Conservation (phyloP, 192 early-diverging fungal genomes). For the Rhizophagus sp. region DNA sequence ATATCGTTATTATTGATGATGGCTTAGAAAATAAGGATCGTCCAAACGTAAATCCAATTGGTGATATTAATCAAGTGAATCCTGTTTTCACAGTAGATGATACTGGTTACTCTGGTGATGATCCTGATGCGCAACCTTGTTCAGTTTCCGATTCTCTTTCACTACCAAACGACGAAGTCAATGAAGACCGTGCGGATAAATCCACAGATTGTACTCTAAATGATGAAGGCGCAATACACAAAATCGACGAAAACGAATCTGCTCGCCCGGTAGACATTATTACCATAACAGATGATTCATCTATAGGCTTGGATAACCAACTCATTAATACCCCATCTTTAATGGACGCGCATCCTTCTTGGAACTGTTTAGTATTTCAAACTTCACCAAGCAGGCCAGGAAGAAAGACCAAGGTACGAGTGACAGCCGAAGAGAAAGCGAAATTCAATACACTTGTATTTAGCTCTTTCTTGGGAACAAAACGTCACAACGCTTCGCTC, state of each 20-base stretch:
- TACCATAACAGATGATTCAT: background rate
- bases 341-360: background rate
- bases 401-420: background rate
- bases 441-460: background rate
- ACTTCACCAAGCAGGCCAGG: background rate
- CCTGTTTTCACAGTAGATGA: background rate
- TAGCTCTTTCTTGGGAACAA: background rate
- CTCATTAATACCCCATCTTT: background rate
- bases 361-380: background rate
- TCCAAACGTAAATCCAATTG: background rate
- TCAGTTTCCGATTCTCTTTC: background rate
- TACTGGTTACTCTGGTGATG: background rate
- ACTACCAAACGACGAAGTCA: background rate
- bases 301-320: background rate
- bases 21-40: background rate
- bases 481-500: background rate
- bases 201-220: background rate
- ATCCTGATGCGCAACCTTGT: background rate
- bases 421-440: background rate
- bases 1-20: background rate
- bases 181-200: no score
- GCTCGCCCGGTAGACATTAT: background rate
- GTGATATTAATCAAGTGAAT: no score
- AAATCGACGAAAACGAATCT: background rate
- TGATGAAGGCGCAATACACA: background rate